Conservation (phyloP, 2,329 filamentous ascomycete genomes). For the Corinectria fuckeliana region DNA sequence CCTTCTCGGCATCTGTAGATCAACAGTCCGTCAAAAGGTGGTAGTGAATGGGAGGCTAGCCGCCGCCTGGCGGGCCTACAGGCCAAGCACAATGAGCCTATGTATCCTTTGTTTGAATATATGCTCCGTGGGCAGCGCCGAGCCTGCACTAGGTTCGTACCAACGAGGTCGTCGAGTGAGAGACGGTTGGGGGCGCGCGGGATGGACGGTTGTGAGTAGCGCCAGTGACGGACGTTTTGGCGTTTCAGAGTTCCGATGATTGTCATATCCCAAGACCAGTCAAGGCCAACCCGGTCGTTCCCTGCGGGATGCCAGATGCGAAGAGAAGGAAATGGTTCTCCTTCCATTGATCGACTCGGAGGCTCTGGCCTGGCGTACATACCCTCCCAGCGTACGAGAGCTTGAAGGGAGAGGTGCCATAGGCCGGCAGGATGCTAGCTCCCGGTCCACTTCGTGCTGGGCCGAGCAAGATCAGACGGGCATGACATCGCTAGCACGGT, state of each 20-base stretch:
- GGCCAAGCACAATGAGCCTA: no score
- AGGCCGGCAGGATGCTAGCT: neutral
- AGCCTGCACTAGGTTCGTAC: no score
- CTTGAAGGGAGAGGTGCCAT: neutral
- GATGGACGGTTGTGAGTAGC: constrained; percentile 16
- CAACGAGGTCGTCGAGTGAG: no score
- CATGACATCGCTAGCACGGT: constrained; percentile 3
- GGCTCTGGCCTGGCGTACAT: neutral
- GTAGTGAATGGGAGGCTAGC: neutral
- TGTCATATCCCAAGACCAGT: neutral
- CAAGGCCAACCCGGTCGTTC: neutral
- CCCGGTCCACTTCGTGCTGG: neutral
- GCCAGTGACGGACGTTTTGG: constrained; percentile 32
- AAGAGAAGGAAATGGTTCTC: neutral
- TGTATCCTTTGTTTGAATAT: no score
- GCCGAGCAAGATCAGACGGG: constrained; percentile 10
- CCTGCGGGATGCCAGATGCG: neutral
- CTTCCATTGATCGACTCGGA: neutral
- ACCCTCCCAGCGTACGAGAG: neutral
- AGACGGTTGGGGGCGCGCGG: constrained; percentile 2
- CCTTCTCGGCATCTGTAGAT: neutral
- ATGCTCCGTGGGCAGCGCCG: no score
- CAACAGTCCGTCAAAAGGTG: neutral
- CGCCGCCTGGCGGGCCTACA: neutral
- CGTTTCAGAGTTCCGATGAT: constrained; percentile 30